Percentiles rank a stretch among this genome's conserved stretches.
Evolutionary conservation across 257 asterid species (phyloP).

Genomic region (Echium plantagineum): DNA sequence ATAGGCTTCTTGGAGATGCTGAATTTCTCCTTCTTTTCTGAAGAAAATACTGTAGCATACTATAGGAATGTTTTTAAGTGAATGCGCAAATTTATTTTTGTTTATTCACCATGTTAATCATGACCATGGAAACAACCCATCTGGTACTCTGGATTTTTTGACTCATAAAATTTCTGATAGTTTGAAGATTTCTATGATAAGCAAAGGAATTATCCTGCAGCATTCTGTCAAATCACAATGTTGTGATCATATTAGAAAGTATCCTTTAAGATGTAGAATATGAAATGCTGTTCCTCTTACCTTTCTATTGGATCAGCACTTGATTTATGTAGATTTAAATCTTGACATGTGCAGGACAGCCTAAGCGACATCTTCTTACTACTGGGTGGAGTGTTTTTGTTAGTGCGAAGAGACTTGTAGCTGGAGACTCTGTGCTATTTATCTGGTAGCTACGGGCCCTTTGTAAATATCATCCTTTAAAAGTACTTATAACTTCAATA

Average conservation of each 20-base stretch:
- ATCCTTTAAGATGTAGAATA: background rate
- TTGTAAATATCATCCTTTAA: background rate
- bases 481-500: background rate
- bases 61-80: no score
- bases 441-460: slow-evolving; percentile 33
- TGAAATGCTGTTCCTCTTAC: background rate
- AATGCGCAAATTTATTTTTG: no score
- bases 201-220: no score
- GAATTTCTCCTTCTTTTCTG: no score
- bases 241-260: background rate
- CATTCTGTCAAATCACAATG: no score
- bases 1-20: background rate
- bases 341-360: slow-evolving; percentile 35
- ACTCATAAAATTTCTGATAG: no score
- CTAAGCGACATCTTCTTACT: slow-evolving; percentile 47
- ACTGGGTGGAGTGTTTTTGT: slow-evolving; percentile 56
- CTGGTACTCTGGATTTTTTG: no score
- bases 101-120: no score
- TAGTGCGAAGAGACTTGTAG: slow-evolving; percentile 48
- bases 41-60: no score
- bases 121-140: no score
- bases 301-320: background rate
- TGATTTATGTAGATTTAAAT: background rate
- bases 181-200: no score
- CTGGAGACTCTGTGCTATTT: slow-evolving; percentile 47